Evolutionary conservation across 495 filamentous ascomycete species (phyloP), one percentile per base, ranked within the genome.

Genomic region (Xylaria nigripes): DNA sequence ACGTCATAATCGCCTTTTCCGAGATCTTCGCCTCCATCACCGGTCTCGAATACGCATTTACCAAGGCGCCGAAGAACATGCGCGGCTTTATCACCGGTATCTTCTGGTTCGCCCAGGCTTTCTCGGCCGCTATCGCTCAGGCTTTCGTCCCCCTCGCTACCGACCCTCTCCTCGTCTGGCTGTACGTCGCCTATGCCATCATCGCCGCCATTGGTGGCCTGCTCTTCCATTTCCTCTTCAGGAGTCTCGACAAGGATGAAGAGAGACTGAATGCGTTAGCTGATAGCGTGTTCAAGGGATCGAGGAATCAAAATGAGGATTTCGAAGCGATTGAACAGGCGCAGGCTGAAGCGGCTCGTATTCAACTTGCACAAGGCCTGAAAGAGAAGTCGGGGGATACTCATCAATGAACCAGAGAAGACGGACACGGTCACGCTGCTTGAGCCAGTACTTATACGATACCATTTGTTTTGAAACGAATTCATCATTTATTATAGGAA

Each of bases 31-130:
- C 84, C 0, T 82, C 76, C 45, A 72, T 77, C 56, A 74, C 75
- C 0, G 72, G 72, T 10, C 69, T 76, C 48, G 80, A 83, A 54
- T 89, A 90, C 54, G 88, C 87, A 5, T 90, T 82, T 65, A 86
- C 82, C 60, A 89, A 91, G 70, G 86, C 88, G 1, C 88, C 88
- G 6, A 76, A 73, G 56, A 88, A 84, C 67, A 88, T 91, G 85
- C 77, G 84, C 9, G 85, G 82, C 10, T 76, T 89, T 30, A 82
- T 90, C 21, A 82, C 82, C 60, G 78, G 83, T 5, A 69, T 89
- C 38, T 77, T 77, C 25, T 76, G 88, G 40, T 86, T 89, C 68
- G 83, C 80, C 69, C 83, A 77, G 41, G 87, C 86, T 30, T 75
- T 90, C 65, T 79, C 81, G 0, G 71, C 81, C 16, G 85, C 86